These are phyloP conservation scores for Lodderomyces theae DNA, from an alignment of 1,139 yeast species.

Conservation along the genomic window DNA sequence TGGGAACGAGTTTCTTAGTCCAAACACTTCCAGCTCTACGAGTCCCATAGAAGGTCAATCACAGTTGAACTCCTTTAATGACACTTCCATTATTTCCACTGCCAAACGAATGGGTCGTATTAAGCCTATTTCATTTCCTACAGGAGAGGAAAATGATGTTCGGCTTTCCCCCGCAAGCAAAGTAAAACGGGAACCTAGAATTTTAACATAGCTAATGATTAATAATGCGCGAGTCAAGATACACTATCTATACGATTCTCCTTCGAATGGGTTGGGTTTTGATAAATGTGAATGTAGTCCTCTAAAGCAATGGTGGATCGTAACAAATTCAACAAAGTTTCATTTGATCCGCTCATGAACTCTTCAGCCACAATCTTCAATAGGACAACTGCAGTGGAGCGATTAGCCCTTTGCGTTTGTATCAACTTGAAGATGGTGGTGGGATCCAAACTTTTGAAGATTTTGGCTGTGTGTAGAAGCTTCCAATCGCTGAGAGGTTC, in stretches of 20 bases:
- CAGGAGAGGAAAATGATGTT: conserved; percentile 30
- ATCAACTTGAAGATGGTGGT: conserved; percentile 18
- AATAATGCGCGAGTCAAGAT: background rate
- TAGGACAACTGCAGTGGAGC: conserved; percentile 13
- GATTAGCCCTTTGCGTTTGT: conserved; percentile 12
- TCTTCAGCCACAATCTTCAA: conserved; percentile 19
- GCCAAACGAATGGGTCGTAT: conserved; percentile 39
- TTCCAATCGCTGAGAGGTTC: conserved; percentile 27
- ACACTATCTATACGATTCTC: background rate
- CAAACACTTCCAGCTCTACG: background rate
- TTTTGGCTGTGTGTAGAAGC: conserved; percentile 19
- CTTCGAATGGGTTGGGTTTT: conserved; percentile 15
- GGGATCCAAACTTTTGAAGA: conserved; percentile 24
- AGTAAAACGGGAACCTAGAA: conserved; percentile 3
- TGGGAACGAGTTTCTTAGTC: background rate
- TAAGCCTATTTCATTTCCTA: conserved; percentile 41
- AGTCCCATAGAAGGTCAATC: background rate
- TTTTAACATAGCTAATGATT: conserved; percentile 8
- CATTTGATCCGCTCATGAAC: conserved; percentile 16
- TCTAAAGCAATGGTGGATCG: conserved; percentile 22
- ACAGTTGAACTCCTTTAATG: background rate
- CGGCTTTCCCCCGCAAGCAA: conserved; percentile 30
- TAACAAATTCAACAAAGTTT: conserved; percentile 18
- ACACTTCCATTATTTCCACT: conserved; percentile 24
- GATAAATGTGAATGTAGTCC: conserved; percentile 32